These are phyloP conservation scores for Kurtzmaniella quercitrusa DNA, from an alignment of 1,139 yeast species.

Conservation along the genomic window DNA sequence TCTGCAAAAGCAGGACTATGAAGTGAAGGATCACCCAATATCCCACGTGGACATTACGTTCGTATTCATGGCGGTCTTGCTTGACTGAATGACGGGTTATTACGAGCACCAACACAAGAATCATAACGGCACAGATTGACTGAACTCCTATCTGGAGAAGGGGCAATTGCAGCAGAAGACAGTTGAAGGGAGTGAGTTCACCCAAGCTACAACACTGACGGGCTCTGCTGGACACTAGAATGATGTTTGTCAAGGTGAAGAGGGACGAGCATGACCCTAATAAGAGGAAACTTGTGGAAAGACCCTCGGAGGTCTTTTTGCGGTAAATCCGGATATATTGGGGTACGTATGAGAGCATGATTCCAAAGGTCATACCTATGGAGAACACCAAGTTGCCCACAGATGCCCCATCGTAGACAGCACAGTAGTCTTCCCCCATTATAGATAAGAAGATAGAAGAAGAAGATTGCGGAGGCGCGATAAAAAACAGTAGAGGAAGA, in stretches of 20 bases:
- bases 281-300: conserved; percentile 68
- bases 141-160: conserved; percentile 69
- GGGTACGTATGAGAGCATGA: conserved; percentile 70
- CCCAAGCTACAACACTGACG: conserved; percentile 47
- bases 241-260: conserved; percentile 65
- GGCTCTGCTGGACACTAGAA: conserved; percentile 55
- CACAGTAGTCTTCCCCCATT: conserved; percentile 23
- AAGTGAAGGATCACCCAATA: conserved; percentile 33
- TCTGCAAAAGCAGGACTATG: conserved; percentile 29
- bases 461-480: background rate
- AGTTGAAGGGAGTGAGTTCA: conserved; percentile 48
- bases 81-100: conserved; percentile 42
- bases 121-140: conserved; percentile 58
- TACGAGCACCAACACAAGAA: conserved; percentile 51
- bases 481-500: background rate
- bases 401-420: conserved; percentile 44
- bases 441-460: background rate
- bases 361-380: conserved; percentile 56
- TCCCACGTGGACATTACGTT: conserved; percentile 39
- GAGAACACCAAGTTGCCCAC: conserved; percentile 46
- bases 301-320: conserved; percentile 70
- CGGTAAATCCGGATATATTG: conserved; percentile 62
- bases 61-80: conserved; percentile 45
- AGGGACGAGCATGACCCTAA: conserved; percentile 72
- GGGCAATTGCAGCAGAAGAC: conserved; percentile 67